Evolutionary conservation across 768 basidiomycete species (phyloP).

Genomic region (Gymnopilus dilepis): DNA sequence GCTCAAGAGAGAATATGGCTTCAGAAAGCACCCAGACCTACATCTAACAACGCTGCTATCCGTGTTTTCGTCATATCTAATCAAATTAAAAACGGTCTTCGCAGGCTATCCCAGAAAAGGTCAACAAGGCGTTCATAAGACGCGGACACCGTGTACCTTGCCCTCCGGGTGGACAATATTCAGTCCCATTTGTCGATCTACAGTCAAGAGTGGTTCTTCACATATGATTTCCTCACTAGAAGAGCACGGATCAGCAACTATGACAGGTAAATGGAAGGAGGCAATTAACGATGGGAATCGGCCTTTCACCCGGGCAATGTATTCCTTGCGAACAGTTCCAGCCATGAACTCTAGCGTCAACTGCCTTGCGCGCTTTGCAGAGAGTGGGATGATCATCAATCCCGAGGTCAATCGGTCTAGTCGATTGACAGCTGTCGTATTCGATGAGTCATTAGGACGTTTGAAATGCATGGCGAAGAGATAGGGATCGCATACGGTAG

Average conservation of each 20-base stretch:
- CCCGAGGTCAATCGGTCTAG: conserved; percentile 95
- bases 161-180: conserved; percentile 96
- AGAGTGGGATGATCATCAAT: conserved; percentile 90
- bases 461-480: conserved; percentile 4
- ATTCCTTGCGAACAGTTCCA: conserved; percentile 88
- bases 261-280: not conserved
- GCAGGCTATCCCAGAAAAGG: conserved; percentile 60
- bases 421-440: conserved; percentile 83
- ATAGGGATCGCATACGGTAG: conserved; percentile 65
- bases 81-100: conserved; percentile 84
- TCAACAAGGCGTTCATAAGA: not conserved
- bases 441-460: conserved; percentile 10
- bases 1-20: not conserved
- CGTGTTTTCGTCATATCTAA: conserved; percentile 80
- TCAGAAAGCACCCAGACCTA: conserved; percentile 36
- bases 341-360: conserved; percentile 84
- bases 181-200: conserved; percentile 96
- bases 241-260: not conserved
- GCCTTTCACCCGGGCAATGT: conserved; percentile 87
- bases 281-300: conserved; percentile 79
- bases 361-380: conserved; percentile 65
- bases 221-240: conserved; percentile 79
- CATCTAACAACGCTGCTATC: conserved; percentile 90
- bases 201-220: conserved; percentile 85
- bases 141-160: conserved; percentile 57